A percentile compares a stretch with the other conserved stretches of the same genome.
phyloP scores from a whole-genome alignment of 805 yeast genomes.

The Kluyveromyces dobzhanskii region DNA sequence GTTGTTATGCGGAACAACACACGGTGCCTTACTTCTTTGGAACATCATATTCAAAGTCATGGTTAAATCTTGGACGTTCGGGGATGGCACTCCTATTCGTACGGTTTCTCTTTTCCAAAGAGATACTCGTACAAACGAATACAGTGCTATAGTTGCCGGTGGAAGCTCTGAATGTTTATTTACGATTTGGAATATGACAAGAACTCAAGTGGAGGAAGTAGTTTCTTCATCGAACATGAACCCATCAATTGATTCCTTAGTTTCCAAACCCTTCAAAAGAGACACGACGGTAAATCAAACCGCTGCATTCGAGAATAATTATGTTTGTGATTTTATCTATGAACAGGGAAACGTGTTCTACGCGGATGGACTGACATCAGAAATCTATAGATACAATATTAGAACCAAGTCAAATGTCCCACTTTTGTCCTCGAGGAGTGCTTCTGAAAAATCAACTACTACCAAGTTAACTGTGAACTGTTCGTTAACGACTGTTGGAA shows the following conservation, averaged over 20 bases:
- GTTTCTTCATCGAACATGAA: constrained; percentile 22
- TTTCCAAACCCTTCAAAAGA: background rate
- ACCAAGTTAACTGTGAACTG: constrained; percentile 2
- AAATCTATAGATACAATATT: constrained; percentile 14
- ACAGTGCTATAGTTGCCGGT: constrained; percentile 47
- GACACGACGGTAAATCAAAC: background rate
- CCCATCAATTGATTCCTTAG: constrained; percentile 13
- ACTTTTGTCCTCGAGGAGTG: background rate
- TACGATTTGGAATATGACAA: constrained; percentile 69
- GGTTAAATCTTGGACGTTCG: constrained; percentile 56
- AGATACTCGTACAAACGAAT: constrained; percentile 29
- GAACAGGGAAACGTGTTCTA: constrained; percentile 12
- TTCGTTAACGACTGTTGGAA: background rate
- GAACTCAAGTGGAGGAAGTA: constrained; percentile 45
- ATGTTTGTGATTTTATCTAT: constrained; percentile 5
- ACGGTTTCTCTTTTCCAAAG: constrained; percentile 35
- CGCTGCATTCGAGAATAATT: background rate
- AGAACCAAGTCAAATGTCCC: constrained; percentile 1
- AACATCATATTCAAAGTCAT: constrained; percentile 61
- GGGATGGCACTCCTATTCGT: constrained; percentile 41
- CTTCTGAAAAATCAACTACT: background rate
- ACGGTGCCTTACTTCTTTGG: constrained; percentile 74
- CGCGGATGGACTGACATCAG: constrained; percentile 12
- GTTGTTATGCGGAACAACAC: constrained; percentile 65
- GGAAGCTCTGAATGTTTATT: constrained; percentile 55